A percentile compares a stretch with the other conserved stretches of the same genome.
Evolutionary conservation across 768 basidiomycete species (phyloP).

Genomic region (Kwoniella newhampshirensis): DNA sequence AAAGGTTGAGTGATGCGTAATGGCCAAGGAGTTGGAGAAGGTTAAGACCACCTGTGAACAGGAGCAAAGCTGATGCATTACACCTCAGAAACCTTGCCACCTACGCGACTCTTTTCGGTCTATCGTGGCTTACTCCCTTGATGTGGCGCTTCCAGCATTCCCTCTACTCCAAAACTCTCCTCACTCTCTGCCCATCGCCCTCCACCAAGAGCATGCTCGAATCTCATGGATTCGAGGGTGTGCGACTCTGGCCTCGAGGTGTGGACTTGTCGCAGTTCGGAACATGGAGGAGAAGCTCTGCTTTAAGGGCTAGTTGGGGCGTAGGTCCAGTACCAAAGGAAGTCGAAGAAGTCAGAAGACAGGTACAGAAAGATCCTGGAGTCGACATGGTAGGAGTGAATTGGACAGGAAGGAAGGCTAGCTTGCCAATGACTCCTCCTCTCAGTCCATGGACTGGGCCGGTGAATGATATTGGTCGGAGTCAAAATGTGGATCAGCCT

Average conservation of each 20-base stretch:
- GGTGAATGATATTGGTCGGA: not conserved
- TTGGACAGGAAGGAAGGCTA: constrained; percentile 26
- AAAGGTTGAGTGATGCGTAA: too few relatives aligned
- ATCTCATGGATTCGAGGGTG: constrained; percentile 46
- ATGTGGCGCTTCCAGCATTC: constrained; percentile 55
- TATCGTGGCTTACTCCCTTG: constrained; percentile 54
- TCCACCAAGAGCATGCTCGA: constrained; percentile 54
- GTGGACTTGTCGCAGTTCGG: constrained; percentile 54
- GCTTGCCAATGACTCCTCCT: constrained; percentile 27
- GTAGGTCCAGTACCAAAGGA: constrained; percentile 15
- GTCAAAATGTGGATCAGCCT: not conserved
- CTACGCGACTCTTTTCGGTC: constrained; percentile 56
- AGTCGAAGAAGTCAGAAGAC: not conserved
- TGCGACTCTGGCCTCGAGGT: constrained; percentile 56
- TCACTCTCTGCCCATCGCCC: constrained; percentile 56
- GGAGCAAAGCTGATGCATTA: too few relatives aligned
- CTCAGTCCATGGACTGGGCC: constrained; percentile 16
- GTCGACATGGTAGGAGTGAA: constrained; percentile 5
- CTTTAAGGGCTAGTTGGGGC: constrained; percentile 51
- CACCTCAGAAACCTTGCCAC: constrained; percentile 50
- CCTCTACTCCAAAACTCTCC: constrained; percentile 51
- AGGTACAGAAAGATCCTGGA: not conserved
- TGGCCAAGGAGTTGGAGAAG: too few relatives aligned
- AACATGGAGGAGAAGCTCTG: constrained; percentile 40
- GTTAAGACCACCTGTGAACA: not conserved